phyloP scores from a whole-genome alignment of 2,329 filamentous ascomycete genomes.

The Talaromyces piceae region DNA sequence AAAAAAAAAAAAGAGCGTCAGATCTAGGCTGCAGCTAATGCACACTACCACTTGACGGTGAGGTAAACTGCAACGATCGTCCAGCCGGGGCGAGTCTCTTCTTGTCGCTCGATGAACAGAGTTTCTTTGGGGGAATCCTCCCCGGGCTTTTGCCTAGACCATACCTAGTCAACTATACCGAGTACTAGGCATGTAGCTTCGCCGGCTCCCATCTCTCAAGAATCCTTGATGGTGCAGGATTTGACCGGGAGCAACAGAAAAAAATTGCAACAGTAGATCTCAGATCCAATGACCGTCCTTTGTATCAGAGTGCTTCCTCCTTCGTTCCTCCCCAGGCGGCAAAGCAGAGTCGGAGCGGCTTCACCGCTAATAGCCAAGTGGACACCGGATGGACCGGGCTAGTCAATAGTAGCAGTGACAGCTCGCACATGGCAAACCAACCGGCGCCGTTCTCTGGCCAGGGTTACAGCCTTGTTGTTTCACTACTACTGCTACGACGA shows the following conservation, averaged over 20 bases:
- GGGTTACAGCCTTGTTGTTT: not conserved
- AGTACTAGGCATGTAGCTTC: too few species aligned
- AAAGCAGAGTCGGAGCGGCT: too few species aligned
- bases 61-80: not conserved
- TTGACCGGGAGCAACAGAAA: too few species aligned
- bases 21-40: not conserved
- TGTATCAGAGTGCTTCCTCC: too few species aligned
- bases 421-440: not conserved
- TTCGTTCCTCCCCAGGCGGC: too few species aligned
- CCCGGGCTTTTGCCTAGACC: not conserved
- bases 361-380: not conserved
- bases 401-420: not conserved
- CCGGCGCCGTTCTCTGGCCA: not conserved
- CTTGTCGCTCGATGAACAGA: not conserved
- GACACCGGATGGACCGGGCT: not conserved
- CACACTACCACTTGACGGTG: not conserved
- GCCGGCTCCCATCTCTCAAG: too few species aligned
- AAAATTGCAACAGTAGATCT: too few species aligned
- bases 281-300: too few species aligned
- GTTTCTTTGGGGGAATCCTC: not conserved
- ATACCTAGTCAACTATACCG: too few species aligned
- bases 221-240: too few species aligned
- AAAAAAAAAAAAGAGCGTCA: not conserved
- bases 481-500: not conserved
- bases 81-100: not conserved